Evolutionary conservation across 129 eudicot species (phyloP).

Genomic region (Apium graveolens): DNA sequence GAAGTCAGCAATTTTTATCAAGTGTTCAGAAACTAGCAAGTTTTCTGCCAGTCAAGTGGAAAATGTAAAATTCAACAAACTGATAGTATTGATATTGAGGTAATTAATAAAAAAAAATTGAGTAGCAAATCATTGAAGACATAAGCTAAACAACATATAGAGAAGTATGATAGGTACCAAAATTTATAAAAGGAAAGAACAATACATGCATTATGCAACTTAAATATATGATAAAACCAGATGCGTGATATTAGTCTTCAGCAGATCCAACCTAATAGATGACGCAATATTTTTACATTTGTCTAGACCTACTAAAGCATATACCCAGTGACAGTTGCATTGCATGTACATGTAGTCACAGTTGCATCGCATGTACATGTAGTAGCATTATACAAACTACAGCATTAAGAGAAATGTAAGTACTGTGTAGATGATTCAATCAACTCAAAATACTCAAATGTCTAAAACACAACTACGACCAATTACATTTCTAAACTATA

Average conservation of each 20-base stretch:
- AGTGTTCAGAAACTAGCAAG: slow-evolving; percentile 72
- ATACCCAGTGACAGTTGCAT: background rate
- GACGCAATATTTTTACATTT: too few relatives aligned
- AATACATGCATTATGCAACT: background rate
- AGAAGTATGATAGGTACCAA: background rate
- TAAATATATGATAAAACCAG: background rate
- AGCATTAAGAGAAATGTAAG: background rate
- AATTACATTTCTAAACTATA: background rate
- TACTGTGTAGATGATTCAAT: background rate
- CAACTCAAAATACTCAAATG: background rate
- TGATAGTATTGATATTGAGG: background rate
- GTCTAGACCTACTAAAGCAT: background rate
- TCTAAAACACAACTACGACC: background rate
- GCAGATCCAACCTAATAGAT: background rate
- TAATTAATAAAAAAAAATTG: background rate
- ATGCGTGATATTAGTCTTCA: background rate
- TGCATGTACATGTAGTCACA: background rate
- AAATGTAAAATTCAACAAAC: background rate
- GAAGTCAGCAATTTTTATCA: slow-evolving; percentile 89
- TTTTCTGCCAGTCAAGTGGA: slow-evolving; percentile 42
- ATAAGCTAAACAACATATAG: background rate
- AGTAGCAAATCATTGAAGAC: background rate
- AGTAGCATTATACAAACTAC: background rate
- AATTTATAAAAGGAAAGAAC: background rate
- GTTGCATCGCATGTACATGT: background rate